Base-by-base conservation (phyloP, 2,329 filamentous ascomycete genomes). In the Fusarium sp. region DNA sequence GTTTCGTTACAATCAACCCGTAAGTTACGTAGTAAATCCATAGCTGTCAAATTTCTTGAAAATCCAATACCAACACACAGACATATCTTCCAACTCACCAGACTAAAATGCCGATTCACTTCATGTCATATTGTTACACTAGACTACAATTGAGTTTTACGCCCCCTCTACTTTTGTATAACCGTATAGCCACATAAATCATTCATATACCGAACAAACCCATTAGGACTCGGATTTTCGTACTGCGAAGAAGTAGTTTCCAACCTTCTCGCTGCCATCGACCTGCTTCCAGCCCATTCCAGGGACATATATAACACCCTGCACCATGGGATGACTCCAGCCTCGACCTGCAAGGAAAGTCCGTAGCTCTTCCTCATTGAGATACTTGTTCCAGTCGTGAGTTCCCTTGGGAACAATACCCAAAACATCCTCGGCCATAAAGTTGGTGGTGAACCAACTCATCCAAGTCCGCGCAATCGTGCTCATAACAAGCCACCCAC, bases 231-330 rank as follows among this genome's bases (percentile, higher is more conserved):
- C 67, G 30, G 73, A 75, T 70, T 80, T 81, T 80, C 90, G 87
- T 43, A 97, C 89, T 10, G 88, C 96, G 78, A 97, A 97, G 79
- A 99, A 98, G 81, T 98, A 99, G 78, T 99, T 99, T 11, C 95
- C 95, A 75, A 93, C 88, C 75, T 88, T 88, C 82, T 98, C 95
- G 73, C 93, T 92, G 4, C 93, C 92, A 23, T 81, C 78, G 6
- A 97, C 89, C 77, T 93, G 88, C 80, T 86, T 94, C 96, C 96
- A 98, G 4, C 96, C 96, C 44, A 97, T 58, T 0, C 93, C 94
- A 1, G 96, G 96, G 55, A 98, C 85, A 82, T 97, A 99, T 47
- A 97, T 84, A 10, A 97, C 93, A 1, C 96, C 96, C 84, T 92
- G 89, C 65, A 90, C 85, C 74, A 82, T 81, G 39, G 84, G 84